Evolutionary conservation across 805 yeast species (phyloP).

Genomic region (Lipomyces mesembrius): DNA sequence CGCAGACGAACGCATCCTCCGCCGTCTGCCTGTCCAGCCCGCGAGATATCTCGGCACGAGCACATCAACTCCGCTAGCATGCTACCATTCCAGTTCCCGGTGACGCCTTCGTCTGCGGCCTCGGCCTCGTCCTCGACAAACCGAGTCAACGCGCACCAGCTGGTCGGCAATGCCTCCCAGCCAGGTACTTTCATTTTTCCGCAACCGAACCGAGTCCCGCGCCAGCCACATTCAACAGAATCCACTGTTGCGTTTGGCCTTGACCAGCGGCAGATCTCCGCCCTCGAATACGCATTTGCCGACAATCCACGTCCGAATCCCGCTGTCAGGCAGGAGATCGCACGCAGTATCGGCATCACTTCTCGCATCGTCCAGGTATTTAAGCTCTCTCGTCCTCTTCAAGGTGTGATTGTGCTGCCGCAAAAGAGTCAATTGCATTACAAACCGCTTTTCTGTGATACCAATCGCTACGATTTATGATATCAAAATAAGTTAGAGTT

Average conservation of each 20-base stretch:
- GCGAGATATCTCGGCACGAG: background rate
- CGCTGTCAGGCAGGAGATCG: constrained; percentile 23
- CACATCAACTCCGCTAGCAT: background rate
- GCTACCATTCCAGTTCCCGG: background rate
- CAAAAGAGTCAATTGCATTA: background rate
- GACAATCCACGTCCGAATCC: constrained; percentile 31
- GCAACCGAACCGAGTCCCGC: background rate
- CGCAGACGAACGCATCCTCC: background rate
- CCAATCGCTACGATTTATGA: background rate
- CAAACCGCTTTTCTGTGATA: background rate
- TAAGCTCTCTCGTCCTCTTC: constrained; percentile 8
- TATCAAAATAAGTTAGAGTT: background rate
- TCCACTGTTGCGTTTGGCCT: constrained; percentile 17
- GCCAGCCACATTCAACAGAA: background rate
- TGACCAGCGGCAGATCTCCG: constrained; percentile 24
- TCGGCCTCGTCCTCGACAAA: background rate
- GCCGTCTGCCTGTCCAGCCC: background rate
- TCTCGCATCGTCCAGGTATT: constrained; percentile 31
- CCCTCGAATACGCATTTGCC: constrained; percentile 33
- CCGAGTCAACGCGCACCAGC: background rate
- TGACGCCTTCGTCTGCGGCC: background rate
- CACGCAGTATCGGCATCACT: constrained; percentile 25
- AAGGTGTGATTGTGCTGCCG: background rate
- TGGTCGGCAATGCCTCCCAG: background rate
- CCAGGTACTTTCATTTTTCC: background rate